Evolutionary conservation across 306 rosid genomes (phyloP).

Genomic region (Benincasa hispida): DNA sequence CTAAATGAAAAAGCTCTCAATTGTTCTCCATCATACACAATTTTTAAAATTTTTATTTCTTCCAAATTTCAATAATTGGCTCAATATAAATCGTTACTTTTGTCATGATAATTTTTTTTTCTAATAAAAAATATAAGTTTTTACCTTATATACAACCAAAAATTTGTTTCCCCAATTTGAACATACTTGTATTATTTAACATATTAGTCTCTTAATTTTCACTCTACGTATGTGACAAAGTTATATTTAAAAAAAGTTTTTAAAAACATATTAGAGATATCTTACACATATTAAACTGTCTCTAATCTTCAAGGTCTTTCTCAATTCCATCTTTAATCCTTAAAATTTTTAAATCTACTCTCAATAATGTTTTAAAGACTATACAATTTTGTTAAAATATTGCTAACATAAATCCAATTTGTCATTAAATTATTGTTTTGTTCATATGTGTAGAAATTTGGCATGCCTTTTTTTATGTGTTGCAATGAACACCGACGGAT

Average conservation of each 20-base stretch:
- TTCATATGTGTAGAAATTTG: not conserved
- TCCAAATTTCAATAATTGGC: not conserved
- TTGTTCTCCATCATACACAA: not conserved
- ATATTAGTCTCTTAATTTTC: not conserved
- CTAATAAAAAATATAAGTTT: too few relatives aligned
- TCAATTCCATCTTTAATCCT: not conserved
- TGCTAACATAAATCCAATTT: not conserved
- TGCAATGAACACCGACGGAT: too few relatives aligned
- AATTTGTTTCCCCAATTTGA: too few relatives aligned
- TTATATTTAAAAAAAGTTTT: not conserved
- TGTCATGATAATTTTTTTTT: too few relatives aligned
- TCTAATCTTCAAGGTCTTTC: not conserved
- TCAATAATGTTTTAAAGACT: too few relatives aligned
- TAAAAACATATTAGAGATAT: too few relatives aligned
- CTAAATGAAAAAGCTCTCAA: not conserved
- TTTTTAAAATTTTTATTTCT: not conserved
- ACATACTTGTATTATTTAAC: too few relatives aligned
- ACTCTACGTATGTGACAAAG: too few relatives aligned
- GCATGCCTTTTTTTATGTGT: not conserved
- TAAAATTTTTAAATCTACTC: too few relatives aligned
- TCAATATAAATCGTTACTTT: too few relatives aligned
- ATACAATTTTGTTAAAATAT: too few relatives aligned
- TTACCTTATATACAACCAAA: too few relatives aligned
- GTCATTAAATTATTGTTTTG: not conserved
- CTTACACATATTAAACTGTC: not conserved